phyloP scores from a whole-genome alignment of 2,329 filamentous ascomycete species.

The Aspergillus pseudonomiae region DNA sequence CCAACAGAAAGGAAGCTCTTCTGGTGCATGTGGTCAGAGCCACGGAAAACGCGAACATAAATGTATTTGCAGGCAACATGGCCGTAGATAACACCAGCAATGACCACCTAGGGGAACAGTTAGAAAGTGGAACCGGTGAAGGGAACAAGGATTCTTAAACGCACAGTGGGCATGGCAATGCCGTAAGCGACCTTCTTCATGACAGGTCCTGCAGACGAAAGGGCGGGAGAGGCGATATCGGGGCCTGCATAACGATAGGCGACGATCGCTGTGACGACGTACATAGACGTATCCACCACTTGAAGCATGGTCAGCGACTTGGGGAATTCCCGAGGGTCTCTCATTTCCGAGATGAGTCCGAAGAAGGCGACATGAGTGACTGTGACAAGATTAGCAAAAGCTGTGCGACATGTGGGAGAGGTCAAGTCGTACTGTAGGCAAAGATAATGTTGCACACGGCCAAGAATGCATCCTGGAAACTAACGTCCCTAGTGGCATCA shows the following conservation, averaged over 20 bases:
- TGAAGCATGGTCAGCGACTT: conserved; percentile 67
- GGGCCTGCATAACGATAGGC: conserved; percentile 69
- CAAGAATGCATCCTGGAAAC: conserved; percentile 60
- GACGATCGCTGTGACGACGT: conserved; percentile 66
- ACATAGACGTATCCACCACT: conserved; percentile 62
- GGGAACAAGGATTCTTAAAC: not conserved
- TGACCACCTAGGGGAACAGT: conserved; percentile 54
- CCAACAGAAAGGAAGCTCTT: conserved; percentile 54
- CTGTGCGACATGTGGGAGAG: not conserved
- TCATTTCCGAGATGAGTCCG: conserved; percentile 66
- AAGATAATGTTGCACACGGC: conserved; percentile 70
- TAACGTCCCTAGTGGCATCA: conserved; percentile 42
- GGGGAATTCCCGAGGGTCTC: conserved; percentile 61
- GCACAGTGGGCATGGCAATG: conserved; percentile 64
- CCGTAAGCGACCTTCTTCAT: conserved; percentile 69
- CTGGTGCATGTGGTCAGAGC: conserved; percentile 57
- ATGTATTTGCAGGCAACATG: conserved; percentile 68
- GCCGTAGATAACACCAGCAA: conserved; percentile 70
- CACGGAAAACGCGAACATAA: conserved; percentile 64
- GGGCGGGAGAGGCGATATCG: conserved; percentile 65
- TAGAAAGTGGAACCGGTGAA: not conserved
- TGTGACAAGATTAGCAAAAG: conserved; percentile 6
- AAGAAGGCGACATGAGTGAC: conserved; percentile 68
- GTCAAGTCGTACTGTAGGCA: conserved; percentile 56
- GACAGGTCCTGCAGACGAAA: conserved; percentile 60